phyloP scores from a whole-genome alignment of 2,329 filamentous ascomycete species.

The Xylaria sp. region DNA sequence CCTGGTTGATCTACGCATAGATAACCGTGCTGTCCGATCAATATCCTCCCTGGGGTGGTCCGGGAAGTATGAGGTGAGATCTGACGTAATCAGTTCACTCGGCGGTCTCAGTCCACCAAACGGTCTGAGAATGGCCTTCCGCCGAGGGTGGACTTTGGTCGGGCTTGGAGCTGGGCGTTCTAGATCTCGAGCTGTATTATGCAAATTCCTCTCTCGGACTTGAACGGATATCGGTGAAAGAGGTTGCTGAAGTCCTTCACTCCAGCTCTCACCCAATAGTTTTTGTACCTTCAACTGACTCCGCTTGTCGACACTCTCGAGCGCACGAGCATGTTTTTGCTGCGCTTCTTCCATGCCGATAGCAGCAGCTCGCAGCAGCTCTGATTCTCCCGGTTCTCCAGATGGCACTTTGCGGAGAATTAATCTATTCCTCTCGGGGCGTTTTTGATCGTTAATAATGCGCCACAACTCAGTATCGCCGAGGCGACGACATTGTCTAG shows the following conservation, averaged over 20 bases:
- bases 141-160: slow-evolving; percentile 56
- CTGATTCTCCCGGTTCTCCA: slow-evolving; percentile 86
- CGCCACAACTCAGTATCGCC: slow-evolving; percentile 89
- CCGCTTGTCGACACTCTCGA: slow-evolving; percentile 75
- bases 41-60: slow-evolving; percentile 95
- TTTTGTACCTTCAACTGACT: slow-evolving; percentile 91
- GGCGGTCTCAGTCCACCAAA: slow-evolving; percentile 94
- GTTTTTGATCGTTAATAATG: slow-evolving; percentile 86
- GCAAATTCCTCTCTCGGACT: slow-evolving; percentile 75
- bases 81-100: slow-evolving; percentile 96
- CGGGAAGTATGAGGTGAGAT: slow-evolving; percentile 96
- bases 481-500: slow-evolving; percentile 81
- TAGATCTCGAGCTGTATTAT: slow-evolving; percentile 67
- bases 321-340: slow-evolving; percentile 73
- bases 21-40: slow-evolving; percentile 93
- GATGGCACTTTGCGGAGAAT: slow-evolving; percentile 94
- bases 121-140: slow-evolving; percentile 72
- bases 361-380: slow-evolving; percentile 86
- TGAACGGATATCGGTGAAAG: slow-evolving; percentile 82
- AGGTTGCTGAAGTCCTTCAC: slow-evolving; percentile 82
- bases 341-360: slow-evolving; percentile 90
- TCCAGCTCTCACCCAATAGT: slow-evolving; percentile 87
- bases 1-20: slow-evolving; percentile 87
- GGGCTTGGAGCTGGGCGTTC: slow-evolving; percentile 66
- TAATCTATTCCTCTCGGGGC: slow-evolving; percentile 87